Percentiles rank a stretch among this genome's conserved stretches.
Evolutionary conservation across 352 stramenopile species (phyloP).

Genomic region (Globisporangium emineosum): DNA sequence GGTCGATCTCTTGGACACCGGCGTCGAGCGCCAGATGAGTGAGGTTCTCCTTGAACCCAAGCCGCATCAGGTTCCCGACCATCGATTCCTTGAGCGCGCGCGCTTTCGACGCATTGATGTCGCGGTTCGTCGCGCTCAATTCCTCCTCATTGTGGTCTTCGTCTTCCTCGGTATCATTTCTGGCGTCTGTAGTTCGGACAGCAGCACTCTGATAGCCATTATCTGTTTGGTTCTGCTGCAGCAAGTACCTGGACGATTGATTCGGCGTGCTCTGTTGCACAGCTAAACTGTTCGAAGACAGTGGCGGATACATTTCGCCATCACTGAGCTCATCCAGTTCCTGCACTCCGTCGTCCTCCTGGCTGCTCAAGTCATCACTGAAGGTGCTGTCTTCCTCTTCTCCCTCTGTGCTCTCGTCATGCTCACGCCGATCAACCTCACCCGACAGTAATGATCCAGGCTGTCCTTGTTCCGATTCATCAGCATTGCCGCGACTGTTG

Average conservation of each 20-base stretch:
- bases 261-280: neutral
- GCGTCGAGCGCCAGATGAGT: conserved; percentile 49
- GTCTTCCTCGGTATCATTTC: conserved; percentile 3
- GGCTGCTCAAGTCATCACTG: conserved; percentile 1
- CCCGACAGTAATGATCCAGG: too few relatives aligned
- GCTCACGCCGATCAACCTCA: too few relatives aligned
- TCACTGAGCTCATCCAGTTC: conserved; percentile 15
- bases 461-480: too few relatives aligned
- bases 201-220: neutral
- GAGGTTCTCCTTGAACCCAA: conserved; percentile 49
- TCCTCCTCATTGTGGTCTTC: neutral
- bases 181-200: neutral
- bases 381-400: neutral
- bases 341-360: neutral
- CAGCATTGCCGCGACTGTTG: neutral
- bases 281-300: neutral
- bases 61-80: conserved; percentile 35
- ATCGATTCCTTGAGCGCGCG: conserved; percentile 58
- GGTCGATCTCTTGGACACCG: conserved; percentile 55
- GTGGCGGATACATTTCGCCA: conserved; percentile 11
- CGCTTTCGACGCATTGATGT: conserved; percentile 65
- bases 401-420: neutral
- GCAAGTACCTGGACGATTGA: neutral
- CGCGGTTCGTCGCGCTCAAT: conserved; percentile 37
- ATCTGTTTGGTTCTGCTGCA: neutral